phyloP scores from a whole-genome alignment of 371 early-diverging fungal genomes.

The Apophysomyces elegans region DNA sequence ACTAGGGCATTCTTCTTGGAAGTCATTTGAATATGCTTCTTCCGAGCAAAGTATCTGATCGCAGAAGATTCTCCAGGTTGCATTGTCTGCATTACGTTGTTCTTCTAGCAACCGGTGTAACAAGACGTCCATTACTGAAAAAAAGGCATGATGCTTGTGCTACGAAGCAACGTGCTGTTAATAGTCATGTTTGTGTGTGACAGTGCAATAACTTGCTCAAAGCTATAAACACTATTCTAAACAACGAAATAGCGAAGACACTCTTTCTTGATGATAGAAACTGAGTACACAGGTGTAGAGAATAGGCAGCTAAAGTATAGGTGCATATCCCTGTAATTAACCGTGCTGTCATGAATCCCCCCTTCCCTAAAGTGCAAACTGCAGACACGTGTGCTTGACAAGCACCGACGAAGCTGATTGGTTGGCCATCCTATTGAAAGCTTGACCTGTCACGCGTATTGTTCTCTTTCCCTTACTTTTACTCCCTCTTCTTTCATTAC shows the following conservation, averaged over 20 bases:
- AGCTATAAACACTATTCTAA: too few relatives aligned
- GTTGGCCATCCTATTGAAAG: background rate
- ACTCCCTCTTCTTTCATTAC: background rate
- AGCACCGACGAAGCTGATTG: conserved; percentile 8
- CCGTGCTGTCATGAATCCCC: too few relatives aligned
- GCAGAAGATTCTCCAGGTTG: background rate
- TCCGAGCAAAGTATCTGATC: background rate
- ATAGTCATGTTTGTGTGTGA: too few relatives aligned
- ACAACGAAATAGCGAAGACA: too few relatives aligned
- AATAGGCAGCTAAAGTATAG: too few relatives aligned
- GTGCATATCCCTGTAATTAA: too few relatives aligned
- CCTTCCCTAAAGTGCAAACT: background rate
- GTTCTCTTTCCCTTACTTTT: conserved; percentile 2
- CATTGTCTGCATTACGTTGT: background rate
- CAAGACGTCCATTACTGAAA: background rate
- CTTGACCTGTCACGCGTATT: conserved; percentile 9
- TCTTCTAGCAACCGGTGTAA: background rate
- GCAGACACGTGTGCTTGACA: conserved; percentile 8
- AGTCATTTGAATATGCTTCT: background rate
- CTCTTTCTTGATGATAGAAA: too few relatives aligned
- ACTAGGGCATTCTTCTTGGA: too few relatives aligned
- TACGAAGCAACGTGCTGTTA: background rate
- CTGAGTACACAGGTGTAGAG: too few relatives aligned
- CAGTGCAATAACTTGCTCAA: too few relatives aligned
- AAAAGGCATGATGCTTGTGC: background rate